Evolutionary conservation across 2,329 filamentous ascomycete genomes (phyloP), one percentile per base, ranked within the genome.

Genomic region (Dactylellina drechsleri): DNA sequence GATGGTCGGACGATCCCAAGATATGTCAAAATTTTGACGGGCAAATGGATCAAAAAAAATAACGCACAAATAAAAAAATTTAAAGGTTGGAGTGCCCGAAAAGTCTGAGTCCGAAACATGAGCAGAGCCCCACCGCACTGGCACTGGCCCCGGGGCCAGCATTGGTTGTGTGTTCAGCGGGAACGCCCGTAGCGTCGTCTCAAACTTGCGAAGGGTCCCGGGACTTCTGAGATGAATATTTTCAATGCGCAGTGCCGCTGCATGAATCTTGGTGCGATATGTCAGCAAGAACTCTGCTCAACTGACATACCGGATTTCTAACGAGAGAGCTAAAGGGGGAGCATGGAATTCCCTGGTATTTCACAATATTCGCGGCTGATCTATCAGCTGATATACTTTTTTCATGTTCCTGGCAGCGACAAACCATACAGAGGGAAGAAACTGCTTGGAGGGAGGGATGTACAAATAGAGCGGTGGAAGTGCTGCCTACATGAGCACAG

Each of bases 131-230:
- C 57, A 61, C 59, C 50, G 56, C 36, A 68, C 59, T 70, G 58
- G 59, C 45, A 40, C 66, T 36, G 66, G 65, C 23, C 4, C 23
- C 23, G 23, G 23, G 23, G 23, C 23, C 23, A 2, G 23, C 45
- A 58, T 13, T 13, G 13, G 23, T 41, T 61, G 50, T 57, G 47
- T 62, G 49, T 57, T 70, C 57, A 57, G 66, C 66, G 66, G 66
- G 66, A 70, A 70, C 57, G 56, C 66, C 66, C 66, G 66, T 70
- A 70, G 59, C 26, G 36, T 60, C 66, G 31, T 54, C 57, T 18
- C 50, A 47, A 15, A 47, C 59, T n/a, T 18, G 31, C 40, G 31
- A 36, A 36, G 10, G 31, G 31, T 5, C 31, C 31, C 3, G 31
- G 31, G 31, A 5, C 31, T 36, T 36, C 31, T 36, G 31, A 36